Evolutionary conservation across 768 basidiomycete genomes (phyloP).

Genomic region (Asterophora lycoperdoides): DNA sequence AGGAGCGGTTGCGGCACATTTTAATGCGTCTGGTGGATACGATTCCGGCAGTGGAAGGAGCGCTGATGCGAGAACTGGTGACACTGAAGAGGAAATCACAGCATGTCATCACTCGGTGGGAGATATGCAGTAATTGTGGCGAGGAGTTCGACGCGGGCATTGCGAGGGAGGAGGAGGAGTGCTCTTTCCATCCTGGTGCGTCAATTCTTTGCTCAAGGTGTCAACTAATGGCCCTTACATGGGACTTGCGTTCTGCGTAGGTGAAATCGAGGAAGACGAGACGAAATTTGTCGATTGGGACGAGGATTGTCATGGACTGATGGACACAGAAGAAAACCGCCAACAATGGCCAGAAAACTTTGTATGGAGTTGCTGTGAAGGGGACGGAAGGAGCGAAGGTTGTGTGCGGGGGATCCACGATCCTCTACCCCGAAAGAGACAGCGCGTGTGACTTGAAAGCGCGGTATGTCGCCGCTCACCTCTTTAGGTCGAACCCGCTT

Average conservation of each 20-base stretch:
- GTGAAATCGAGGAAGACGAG: constrained; percentile 38
- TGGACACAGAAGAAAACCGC: constrained; percentile 38
- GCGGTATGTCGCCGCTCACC: constrained; percentile 5
- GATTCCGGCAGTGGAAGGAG: constrained; percentile 38
- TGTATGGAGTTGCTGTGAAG: constrained; percentile 48
- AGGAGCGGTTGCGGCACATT: constrained; percentile 40
- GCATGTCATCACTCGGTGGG: constrained; percentile 40
- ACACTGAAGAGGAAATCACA: constrained; percentile 32
- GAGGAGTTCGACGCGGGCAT: constrained; percentile 42
- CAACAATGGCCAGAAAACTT: constrained; percentile 43
- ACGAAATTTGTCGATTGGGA: constrained; percentile 44
- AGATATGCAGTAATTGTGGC: constrained; percentile 42
- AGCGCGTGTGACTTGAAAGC: constrained; percentile 20
- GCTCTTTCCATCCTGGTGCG: constrained; percentile 50
- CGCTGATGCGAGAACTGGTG: constrained; percentile 41
- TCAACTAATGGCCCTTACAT: background rate
- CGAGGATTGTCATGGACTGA: constrained; percentile 42
- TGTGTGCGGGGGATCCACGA: constrained; percentile 38
- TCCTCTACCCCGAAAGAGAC: constrained; percentile 31
- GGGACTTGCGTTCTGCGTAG: constrained; percentile 19
- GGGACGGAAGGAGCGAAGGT: constrained; percentile 31
- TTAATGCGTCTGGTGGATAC: constrained; percentile 35
- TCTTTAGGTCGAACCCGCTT: background rate
- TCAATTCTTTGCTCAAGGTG: background rate
- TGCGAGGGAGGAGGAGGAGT: constrained; percentile 36